These are phyloP conservation scores for Yamadazyma laniorum DNA, from an alignment of 805 yeast genomes.

Conservation along the genomic window DNA sequence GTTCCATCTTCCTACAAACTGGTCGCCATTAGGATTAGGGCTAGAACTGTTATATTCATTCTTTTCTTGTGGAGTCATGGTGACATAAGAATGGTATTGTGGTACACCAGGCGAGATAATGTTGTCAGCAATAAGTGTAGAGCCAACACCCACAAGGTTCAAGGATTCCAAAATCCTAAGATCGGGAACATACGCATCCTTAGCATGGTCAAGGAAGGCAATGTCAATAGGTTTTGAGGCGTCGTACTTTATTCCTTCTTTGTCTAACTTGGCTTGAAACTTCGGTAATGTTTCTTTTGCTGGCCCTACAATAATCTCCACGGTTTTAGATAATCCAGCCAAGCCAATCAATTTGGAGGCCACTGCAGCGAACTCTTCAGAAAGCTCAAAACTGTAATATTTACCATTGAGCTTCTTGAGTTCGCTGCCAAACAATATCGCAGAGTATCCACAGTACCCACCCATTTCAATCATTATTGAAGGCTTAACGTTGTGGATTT, in stretches of 20 bases:
- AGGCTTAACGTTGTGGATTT: slow-evolving; percentile 22
- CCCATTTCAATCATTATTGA: slow-evolving; percentile 32
- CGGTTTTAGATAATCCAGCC: slow-evolving; percentile 31
- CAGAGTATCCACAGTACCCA: slow-evolving; percentile 36
- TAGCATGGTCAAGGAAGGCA: slow-evolving; percentile 42
- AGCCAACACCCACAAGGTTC: slow-evolving; percentile 38
- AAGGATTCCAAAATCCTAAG: slow-evolving; percentile 40
- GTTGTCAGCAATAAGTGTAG: slow-evolving; percentile 40
- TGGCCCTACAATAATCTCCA: slow-evolving; percentile 32
- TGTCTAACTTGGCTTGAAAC: slow-evolving; percentile 17
- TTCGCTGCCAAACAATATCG: slow-evolving; percentile 31
- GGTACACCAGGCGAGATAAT: slow-evolving; percentile 36
- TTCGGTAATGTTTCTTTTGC: slow-evolving; percentile 28
- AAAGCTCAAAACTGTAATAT: slow-evolving; percentile 34
- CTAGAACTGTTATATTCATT: slow-evolving; percentile 24
- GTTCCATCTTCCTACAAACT: slow-evolving; percentile 18
- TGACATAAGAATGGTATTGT: slow-evolving; percentile 39
- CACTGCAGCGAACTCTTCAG: slow-evolving; percentile 28
- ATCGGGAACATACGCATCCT: slow-evolving; percentile 39
- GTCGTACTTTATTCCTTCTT: slow-evolving; percentile 10
- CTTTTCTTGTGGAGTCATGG: slow-evolving; percentile 36
- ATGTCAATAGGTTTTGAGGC: slow-evolving; percentile 26
- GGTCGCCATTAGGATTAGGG: slow-evolving; percentile 26
- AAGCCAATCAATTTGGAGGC: slow-evolving; percentile 27
- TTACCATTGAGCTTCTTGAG: slow-evolving; percentile 23